Percentiles rank a stretch among this genome's conserved stretches.
Conservation (phyloP, 176 grass and related monocot species). For the Echinochloa phyllopogon region DNA sequence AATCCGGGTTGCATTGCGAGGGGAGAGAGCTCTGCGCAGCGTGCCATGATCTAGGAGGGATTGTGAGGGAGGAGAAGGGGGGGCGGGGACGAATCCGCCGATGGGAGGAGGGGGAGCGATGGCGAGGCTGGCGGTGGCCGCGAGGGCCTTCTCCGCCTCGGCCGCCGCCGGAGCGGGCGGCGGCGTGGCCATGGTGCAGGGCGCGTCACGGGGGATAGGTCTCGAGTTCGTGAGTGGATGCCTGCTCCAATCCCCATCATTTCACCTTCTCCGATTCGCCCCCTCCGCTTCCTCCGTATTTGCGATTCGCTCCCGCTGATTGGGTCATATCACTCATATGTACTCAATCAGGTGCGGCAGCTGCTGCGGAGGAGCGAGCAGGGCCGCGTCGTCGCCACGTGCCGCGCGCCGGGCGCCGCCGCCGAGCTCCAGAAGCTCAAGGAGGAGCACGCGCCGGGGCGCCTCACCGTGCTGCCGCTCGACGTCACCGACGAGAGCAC, state of each 20-base stretch:
- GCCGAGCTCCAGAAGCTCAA: constrained; percentile 61
- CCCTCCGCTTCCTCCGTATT: neutral
- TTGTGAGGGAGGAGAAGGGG: neutral
- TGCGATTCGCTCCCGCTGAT: neutral
- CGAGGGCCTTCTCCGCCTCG: constrained; percentile 55
- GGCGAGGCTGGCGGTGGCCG: constrained; percentile 37
- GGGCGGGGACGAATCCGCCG: neutral
- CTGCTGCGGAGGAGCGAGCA: constrained; percentile 60
- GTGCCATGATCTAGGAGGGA: neutral
- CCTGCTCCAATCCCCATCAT: neutral
- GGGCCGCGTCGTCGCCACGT: constrained; percentile 73
- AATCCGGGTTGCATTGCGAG: neutral
- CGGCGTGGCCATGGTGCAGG: constrained; percentile 89
- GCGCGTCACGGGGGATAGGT: constrained; percentile 84
- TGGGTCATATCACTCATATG: too few species aligned
- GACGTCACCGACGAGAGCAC: constrained; percentile 82
- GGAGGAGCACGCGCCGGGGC: constrained; percentile 46
- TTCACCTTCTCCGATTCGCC: too few species aligned
- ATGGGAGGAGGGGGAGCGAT: constrained; percentile 32
- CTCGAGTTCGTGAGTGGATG: constrained; percentile 78
- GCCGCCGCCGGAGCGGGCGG: neutral
- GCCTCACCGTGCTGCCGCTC: constrained; percentile 74
- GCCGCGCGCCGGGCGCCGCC: constrained; percentile 60
- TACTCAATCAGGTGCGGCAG: constrained; percentile 96
- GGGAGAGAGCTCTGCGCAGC: neutral